Evolutionary conservation across 2,329 filamentous ascomycete species (phyloP).

Genomic region (Ascocoryne sarcoides): DNA sequence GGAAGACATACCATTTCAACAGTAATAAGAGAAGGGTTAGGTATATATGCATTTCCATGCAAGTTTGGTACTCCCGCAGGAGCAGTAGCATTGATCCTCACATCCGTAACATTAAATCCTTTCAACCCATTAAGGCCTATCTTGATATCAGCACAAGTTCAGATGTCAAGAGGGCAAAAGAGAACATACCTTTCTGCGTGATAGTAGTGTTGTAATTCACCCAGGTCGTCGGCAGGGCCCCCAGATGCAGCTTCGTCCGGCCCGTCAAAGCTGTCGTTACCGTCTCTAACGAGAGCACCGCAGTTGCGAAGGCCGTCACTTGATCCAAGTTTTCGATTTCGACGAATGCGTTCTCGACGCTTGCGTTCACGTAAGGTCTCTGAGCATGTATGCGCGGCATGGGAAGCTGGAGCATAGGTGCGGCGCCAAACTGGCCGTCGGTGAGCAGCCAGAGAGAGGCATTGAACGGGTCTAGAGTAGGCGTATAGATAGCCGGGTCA

Average conservation of each 20-base stretch:
- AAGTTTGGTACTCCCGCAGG: slow-evolving; percentile 42
- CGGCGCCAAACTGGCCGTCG: slow-evolving; percentile 25
- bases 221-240: slow-evolving; percentile 37
- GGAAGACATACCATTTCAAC: slow-evolving; percentile 34
- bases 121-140: slow-evolving; percentile 48
- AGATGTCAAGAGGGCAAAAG: no score
- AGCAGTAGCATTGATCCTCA: slow-evolving; percentile 35
- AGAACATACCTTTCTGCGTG: slow-evolving; percentile 43
- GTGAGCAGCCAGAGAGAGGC: slow-evolving; percentile 39
- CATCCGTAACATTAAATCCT: slow-evolving; percentile 40
- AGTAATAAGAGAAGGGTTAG: slow-evolving; percentile 50
- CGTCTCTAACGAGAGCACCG: slow-evolving; percentile 39
- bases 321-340: slow-evolving; percentile 34
- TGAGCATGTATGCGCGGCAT: slow-evolving; percentile 27
- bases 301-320: slow-evolving; percentile 41
- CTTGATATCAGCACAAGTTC: no score
- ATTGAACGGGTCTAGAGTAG: slow-evolving; percentile 44
- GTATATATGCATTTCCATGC: slow-evolving; percentile 44
- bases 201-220: slow-evolving; percentile 48
- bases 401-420: slow-evolving; percentile 20
- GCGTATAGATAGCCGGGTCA: slow-evolving; percentile 42
- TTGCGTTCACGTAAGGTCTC: slow-evolving; percentile 29
- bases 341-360: slow-evolving; percentile 38
- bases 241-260: slow-evolving; percentile 41
- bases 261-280: slow-evolving; percentile 43